phyloP scores from a whole-genome alignment of 768 basidiomycete genomes.

The Fistulinella prunicolor region DNA sequence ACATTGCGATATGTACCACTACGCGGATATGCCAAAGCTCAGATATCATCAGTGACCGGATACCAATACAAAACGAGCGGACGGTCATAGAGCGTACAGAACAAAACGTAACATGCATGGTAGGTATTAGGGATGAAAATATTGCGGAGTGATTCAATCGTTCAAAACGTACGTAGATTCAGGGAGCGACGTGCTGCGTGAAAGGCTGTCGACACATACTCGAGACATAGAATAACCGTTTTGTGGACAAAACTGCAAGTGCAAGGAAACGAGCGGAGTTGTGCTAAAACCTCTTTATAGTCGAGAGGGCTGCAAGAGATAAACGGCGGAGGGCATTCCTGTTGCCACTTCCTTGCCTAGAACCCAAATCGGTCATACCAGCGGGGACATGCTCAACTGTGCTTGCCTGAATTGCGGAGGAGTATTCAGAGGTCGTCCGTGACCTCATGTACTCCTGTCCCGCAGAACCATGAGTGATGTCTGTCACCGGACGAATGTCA shows the following conservation, averaged over 20 bases:
- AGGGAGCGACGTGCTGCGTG: slow-evolving; percentile 6
- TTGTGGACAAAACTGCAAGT: slow-evolving; percentile 2
- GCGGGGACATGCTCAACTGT: slow-evolving; percentile 6
- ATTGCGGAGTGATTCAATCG: neutral
- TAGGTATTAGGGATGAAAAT: slow-evolving; percentile 1
- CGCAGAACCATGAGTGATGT: slow-evolving; percentile 3
- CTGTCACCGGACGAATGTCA: slow-evolving; percentile 7
- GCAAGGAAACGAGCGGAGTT: neutral
- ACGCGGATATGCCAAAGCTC: too few relatives aligned
- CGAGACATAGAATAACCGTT: slow-evolving; percentile 9
- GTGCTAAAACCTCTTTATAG: slow-evolving; percentile 23
- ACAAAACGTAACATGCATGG: neutral
- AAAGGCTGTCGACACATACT: neutral
- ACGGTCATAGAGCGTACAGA: neutral
- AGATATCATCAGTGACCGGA: neutral
- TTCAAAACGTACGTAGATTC: slow-evolving; percentile 1
- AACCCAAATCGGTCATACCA: slow-evolving; percentile 7
- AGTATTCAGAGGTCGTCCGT: slow-evolving; percentile 24
- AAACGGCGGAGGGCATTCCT: slow-evolving; percentile 28
- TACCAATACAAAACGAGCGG: slow-evolving; percentile 17
- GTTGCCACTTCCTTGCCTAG: slow-evolving; percentile 14
- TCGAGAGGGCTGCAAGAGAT: slow-evolving; percentile 32
- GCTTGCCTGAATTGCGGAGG: slow-evolving; percentile 16
- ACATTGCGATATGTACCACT: neutral
- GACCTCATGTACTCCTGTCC: slow-evolving; percentile 12